Evolutionary conservation across 83 land plant species (phyloP), one percentile per base, ranked within the genome.

Genomic region (Isoetes engelmannii): DNA sequence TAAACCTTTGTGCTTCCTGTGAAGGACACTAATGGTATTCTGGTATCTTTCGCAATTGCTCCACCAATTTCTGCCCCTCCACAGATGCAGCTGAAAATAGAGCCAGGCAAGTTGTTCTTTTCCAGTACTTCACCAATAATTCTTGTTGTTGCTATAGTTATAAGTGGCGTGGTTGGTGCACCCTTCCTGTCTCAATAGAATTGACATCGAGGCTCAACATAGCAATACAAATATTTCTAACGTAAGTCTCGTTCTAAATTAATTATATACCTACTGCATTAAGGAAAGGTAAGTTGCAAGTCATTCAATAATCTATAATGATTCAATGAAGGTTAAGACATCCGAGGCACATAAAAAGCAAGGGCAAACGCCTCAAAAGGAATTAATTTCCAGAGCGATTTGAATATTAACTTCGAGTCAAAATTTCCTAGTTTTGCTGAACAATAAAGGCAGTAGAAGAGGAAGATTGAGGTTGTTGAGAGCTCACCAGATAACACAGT

Each of bases 61-160:
- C 89, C 77, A 45, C 97, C 97, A 75, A 92, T 89, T 48, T 89
- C 87, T 67, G 97, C 86, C 21, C 96, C 97, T 48, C 97, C 97
- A 81, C 97, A 92, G 51, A 89, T 79, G 15, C 85, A 70, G 6
- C 92, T 92, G 76, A 92, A 92, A 77, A 92, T 92, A 18, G 83
- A 87, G 18, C 89, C 89, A 19, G 97, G 97, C 15, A 92, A 71
- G 63, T 80, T 82, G 67, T 89, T 92, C 69, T 74, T 83, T 65
- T 85, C 86, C 4, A 92, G 53, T 69, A 92, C 96, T 37, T 74
- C 84, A 60, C 85, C 86, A 74, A 92, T 82, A 17, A 92, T 56
- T 68, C 82, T 83, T 72, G 97, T 89, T 67, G 83, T 82, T 68
- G 97, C 97, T 44, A 92, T 78, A 15, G 87, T 87, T 15, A 89